Base-by-base conservation (phyloP, 148 eudicot genomes). In the Rhododendron mucronatum region DNA sequence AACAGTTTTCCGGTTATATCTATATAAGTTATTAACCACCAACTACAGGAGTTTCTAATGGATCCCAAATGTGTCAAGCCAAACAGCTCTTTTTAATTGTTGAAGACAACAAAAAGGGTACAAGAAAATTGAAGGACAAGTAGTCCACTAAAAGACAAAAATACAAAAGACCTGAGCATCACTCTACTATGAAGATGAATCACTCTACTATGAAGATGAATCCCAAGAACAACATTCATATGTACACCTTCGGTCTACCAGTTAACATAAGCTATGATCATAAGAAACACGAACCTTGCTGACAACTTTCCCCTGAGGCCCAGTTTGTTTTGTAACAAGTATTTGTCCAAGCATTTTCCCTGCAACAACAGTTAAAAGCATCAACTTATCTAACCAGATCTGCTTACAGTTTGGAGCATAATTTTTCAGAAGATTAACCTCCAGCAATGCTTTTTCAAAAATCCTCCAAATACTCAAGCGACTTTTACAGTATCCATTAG, bases 291-390 rank as follows among this genome's bases (percentile, higher is more conserved):
- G 53, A 80, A 95, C 98, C 98, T 91, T 95, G 93, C 93, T 97
- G 91, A 94, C 98, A 91, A 94, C 86, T 90, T 95, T 97, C 21
- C 98, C 98, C 87, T 95, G 94, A 74, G 96, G 84, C 74, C 99
- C 98, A 90, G 96, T 93, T 91, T 97, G 98, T 83, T 97, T 97
- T 13, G 99, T 97, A 61, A 97, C 99, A 87, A 97, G 93, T 82
- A 91, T 93, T 91, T 97, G 98, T 13, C 99, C 99, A 86, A 97
- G 95, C 99, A 97, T 97, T 90, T 95, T 93, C 67, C 93, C 98
- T 96, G 93, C 84, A 89, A 85, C 45, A 28, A 71, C 18, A 71
- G 39, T 61, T 7, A 15, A 37, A 61, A 59, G 26, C 48, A 78
- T 21, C 30, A 83, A 5, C 75, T 23, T 55, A 39, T 45, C 20